Evolutionary conservation across 2,329 filamentous ascomycete genomes (phyloP).

Genomic region (Venturia asperata): DNA sequence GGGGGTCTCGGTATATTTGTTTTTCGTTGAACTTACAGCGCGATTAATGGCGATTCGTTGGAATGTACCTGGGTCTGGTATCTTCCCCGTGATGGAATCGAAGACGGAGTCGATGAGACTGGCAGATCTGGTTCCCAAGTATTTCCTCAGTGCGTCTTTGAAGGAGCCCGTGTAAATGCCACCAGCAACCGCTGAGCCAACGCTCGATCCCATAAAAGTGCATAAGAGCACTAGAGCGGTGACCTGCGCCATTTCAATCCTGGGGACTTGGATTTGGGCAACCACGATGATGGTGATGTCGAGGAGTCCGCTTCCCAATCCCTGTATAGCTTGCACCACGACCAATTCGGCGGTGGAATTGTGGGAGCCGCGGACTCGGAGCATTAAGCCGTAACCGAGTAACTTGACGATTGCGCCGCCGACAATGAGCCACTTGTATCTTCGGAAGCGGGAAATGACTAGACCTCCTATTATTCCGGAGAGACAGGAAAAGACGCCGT

Average conservation of each 20-base stretch:
- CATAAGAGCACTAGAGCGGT: conserved; percentile 41
- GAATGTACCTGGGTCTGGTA: conserved; percentile 37
- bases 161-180: conserved; percentile 46
- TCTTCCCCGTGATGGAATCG: conserved; percentile 38
- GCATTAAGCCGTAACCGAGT: conserved; percentile 46
- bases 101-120: conserved; percentile 35
- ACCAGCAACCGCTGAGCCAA: conserved; percentile 40
- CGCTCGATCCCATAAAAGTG: conserved; percentile 36
- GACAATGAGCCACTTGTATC: conserved; percentile 43
- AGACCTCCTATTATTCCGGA: conserved; percentile 36
- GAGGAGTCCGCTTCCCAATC: conserved; percentile 42
- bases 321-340: conserved; percentile 43
- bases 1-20: neutral
- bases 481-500: conserved; percentile 39
- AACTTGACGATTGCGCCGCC: conserved; percentile 37
- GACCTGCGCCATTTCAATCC: conserved; percentile 42
- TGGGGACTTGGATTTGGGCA: conserved; percentile 41
- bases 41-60: conserved; percentile 39
- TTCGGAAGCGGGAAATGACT: neutral
- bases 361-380: conserved; percentile 39
- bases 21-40: conserved; percentile 29
- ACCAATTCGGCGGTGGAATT: conserved; percentile 43
- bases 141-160: conserved; percentile 31
- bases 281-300: conserved; percentile 39
- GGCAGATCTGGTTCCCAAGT: conserved; percentile 31